Base-by-base conservation (phyloP, 805 yeast genomes). In the Isabelozyma rhagii region DNA sequence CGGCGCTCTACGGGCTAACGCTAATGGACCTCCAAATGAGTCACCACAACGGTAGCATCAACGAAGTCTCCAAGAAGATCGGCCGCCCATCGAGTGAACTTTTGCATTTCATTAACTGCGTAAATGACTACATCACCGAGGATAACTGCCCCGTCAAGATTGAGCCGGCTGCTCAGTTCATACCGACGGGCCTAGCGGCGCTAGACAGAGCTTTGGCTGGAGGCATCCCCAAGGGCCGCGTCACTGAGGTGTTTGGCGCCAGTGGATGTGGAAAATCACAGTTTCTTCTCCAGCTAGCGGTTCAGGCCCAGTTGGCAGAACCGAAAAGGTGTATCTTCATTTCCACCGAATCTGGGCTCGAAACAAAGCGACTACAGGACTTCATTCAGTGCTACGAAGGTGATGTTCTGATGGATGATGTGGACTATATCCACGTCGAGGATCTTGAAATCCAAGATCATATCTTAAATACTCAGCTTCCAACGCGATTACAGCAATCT, bases 181-280 rank as follows among this genome's bases (percentile, higher is more conserved):
- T 63, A 7, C 39, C 53, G 8, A 68, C 73, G 0, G 71, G 72
- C 1, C 45, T 69, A 9, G 48, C 56, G 1, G 39, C 52, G 5
- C 42, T 69, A n/a, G 72, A 69, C 50, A 27, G 40, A 31, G 55
- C 57, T 29, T 52, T 69, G 29, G 63, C 61, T 15, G 72, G 73
- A 3, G 74, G 74, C 3, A 52, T 69, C 4, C 64, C 64, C 0
- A 8, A 56, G 6, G 71, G 72, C 3, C 64, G 64, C 40, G 51
- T 70, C 8, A 84, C 91, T 0, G 98, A 92, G 68, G 62, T 93
- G 3, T 84, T 83, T 56, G 98, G 98, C 0, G 87, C 85, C 25
- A 83, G 96, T 46, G 88, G 96, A 0, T 78, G 87, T 0, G 98
- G 97, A 0, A 93, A 93, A 60, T 85, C 97, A 0, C 96, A 92